A percentile compares a stretch with the other conserved stretches of the same genome.
Evolutionary conservation across 2,329 filamentous ascomycete genomes (phyloP).

Genomic region (Pseudopyricularia cyperi): DNA sequence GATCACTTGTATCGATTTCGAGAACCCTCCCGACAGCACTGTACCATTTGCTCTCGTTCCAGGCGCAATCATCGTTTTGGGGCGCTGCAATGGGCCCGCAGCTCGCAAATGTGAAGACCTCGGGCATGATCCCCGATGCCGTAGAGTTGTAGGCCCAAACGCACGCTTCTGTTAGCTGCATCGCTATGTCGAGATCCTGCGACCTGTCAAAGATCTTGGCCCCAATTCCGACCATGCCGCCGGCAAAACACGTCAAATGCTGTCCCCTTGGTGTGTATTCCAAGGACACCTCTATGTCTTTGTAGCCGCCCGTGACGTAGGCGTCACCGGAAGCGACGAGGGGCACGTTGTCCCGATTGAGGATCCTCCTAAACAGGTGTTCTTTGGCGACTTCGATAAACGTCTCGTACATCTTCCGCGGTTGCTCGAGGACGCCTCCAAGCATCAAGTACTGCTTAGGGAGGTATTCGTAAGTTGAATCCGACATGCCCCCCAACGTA

Average conservation of each 20-base stretch:
- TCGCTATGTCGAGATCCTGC: slow-evolving; percentile 41
- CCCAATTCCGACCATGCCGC: slow-evolving; percentile 52
- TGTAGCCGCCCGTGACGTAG: slow-evolving; percentile 8
- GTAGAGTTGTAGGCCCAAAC: slow-evolving; percentile 50
- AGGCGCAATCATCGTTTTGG: slow-evolving; percentile 15
- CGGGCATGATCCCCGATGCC: slow-evolving; percentile 47
- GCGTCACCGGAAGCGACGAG: slow-evolving; percentile 35
- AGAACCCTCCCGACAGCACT: slow-evolving; percentile 9
- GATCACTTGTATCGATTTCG: slow-evolving; percentile 4
- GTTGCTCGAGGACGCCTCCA: slow-evolving; percentile 40
- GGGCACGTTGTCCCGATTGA: slow-evolving; percentile 20
- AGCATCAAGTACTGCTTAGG: slow-evolving; percentile 54
- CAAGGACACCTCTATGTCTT: slow-evolving; percentile 2
- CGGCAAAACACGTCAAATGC: slow-evolving; percentile 50
- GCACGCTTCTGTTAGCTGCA: slow-evolving; percentile 48
- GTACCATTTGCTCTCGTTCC: slow-evolving; percentile 12
- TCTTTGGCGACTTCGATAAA: slow-evolving; percentile 21
- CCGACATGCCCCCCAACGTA: slow-evolving; percentile 41
- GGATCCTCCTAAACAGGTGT: slow-evolving; percentile 24
- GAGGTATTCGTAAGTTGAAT: slow-evolving; percentile 53
- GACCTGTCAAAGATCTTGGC: slow-evolving; percentile 43
- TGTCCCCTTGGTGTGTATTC: slow-evolving; percentile 25
- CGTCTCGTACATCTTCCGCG: slow-evolving; percentile 14
- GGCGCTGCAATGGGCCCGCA: slow-evolving; percentile 17
- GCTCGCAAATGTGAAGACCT: slow-evolving; percentile 37